Base-by-base conservation (phyloP, 116 monocot species). In the Thalassia testudinum region DNA sequence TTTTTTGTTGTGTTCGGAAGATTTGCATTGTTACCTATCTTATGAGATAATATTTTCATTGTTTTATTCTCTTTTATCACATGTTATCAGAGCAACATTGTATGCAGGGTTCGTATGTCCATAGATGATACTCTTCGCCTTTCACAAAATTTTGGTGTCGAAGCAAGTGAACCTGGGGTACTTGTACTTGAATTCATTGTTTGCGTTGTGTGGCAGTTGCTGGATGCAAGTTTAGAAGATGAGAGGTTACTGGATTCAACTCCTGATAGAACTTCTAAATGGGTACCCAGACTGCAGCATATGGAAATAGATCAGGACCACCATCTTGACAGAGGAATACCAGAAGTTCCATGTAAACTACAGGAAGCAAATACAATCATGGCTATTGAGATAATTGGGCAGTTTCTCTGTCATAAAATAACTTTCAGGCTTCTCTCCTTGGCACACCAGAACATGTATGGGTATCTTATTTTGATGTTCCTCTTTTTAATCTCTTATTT, bases 391-490 rank as follows among this genome's bases (percentile, higher is more conserved):
- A 56, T 97, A 56, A 70, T 88, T 29, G 51, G 53, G 57, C 64
- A 77, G 59, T 73, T 85, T 37, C 62, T 89, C 37, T 72, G 70
- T 13, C 76, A 85, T 50, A 85, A 82, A 77, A 74, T 77, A 82
- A 74, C 73, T 68, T 82, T 74, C 55, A 52, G 79, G 62, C 72
- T 97, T 78, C 85, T 97, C 59, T 72, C 45, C 27, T 77, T 97
- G 82, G 89, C 85, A 57, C 76, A 76, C 10, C 72, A 78, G 72
- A 85, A 82, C 79, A 97, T 97, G 97, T 97, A 97, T 63, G 87
- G 23, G 5, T 52, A 70, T n/a, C n/a, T n/a, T n/a, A n/a, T 66
- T 56, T 12, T 53, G 45, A 34, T 5, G 3, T 34, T 34, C 30
- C 30, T 34, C 30, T 34, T 34, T 34, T 10, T 5, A 34, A 34